phyloP scores from a whole-genome alignment of 1,284 basidiomycete genomes.

The Cryptococcus amylolentus region DNA sequence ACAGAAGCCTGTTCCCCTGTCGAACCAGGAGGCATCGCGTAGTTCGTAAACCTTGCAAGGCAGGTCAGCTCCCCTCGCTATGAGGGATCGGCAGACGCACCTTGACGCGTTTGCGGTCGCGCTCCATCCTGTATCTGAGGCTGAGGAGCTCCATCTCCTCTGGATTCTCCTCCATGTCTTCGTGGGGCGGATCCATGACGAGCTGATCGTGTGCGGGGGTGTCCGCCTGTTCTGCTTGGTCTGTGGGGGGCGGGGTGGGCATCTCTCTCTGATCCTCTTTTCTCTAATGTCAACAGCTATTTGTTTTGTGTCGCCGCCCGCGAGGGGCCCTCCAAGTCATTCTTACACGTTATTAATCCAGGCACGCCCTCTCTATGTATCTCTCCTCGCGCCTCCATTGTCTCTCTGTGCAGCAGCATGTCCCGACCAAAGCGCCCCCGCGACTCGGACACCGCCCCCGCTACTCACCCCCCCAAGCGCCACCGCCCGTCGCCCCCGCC shows the following conservation, averaged over 20 bases:
- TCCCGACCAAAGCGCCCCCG: not conserved
- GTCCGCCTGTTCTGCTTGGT: no score
- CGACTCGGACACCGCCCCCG: not conserved
- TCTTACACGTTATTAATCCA: no score
- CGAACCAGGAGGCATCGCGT: slow-evolving; percentile 80
- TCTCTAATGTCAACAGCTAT: no score
- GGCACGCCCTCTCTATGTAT: no score
- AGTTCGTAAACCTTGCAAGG: slow-evolving; percentile 77
- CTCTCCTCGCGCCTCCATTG: no score
- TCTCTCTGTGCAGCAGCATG: not conserved
- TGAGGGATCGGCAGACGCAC: slow-evolving; percentile 12
- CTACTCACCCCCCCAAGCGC: not conserved
- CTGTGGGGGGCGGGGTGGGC: no score
- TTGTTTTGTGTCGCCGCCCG: no score
- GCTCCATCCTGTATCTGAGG: slow-evolving; percentile 11
- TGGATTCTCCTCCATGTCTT: not conserved
- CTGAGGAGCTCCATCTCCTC: not conserved
- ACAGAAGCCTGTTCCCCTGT: slow-evolving; percentile 91
- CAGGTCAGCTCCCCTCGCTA: not conserved
- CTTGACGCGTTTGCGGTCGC: slow-evolving; percentile 39
- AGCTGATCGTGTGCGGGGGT: not conserved
- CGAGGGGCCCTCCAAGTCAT: no score
- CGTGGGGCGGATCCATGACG: not conserved
- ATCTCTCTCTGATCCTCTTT: no score
- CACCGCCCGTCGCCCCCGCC: not conserved